phyloP scores from a whole-genome alignment of 306 rosid genomes.

The Cucumis melo region DNA sequence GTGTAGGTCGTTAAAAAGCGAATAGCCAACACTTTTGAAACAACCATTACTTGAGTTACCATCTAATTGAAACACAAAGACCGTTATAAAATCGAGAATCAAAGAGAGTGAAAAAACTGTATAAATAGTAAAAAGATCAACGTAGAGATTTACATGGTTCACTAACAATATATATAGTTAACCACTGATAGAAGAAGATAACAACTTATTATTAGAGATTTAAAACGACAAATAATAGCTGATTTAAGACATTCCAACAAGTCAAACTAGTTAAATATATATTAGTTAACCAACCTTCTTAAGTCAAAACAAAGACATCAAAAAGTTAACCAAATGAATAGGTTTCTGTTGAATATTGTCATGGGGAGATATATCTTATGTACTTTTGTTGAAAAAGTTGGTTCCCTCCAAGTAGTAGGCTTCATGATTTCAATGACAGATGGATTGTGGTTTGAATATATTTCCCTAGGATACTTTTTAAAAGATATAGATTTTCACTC shows the following conservation, averaged over 20 bases:
- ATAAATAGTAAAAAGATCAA: no score
- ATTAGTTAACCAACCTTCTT: neutral
- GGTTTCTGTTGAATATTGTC: neutral
- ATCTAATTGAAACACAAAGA: neutral
- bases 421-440: neutral
- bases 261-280: neutral
- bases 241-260: no score
- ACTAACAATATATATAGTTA: no score
- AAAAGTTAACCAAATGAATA: neutral
- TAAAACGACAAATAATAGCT: no score
- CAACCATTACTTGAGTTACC: neutral
- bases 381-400: neutral
- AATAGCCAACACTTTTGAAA: neutral
- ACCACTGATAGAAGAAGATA: no score
- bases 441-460: neutral
- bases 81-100: no score
- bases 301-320: neutral
- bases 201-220: no score
- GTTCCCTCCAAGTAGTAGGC: neutral
- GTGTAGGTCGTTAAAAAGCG: neutral
- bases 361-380: slow-evolving; percentile 14
- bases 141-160: no score
- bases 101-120: no score
- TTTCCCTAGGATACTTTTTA: neutral
- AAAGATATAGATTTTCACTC: neutral